phyloP scores from a whole-genome alignment of 2,329 filamentous ascomycete species.

The Leptosphaerulina australis region DNA sequence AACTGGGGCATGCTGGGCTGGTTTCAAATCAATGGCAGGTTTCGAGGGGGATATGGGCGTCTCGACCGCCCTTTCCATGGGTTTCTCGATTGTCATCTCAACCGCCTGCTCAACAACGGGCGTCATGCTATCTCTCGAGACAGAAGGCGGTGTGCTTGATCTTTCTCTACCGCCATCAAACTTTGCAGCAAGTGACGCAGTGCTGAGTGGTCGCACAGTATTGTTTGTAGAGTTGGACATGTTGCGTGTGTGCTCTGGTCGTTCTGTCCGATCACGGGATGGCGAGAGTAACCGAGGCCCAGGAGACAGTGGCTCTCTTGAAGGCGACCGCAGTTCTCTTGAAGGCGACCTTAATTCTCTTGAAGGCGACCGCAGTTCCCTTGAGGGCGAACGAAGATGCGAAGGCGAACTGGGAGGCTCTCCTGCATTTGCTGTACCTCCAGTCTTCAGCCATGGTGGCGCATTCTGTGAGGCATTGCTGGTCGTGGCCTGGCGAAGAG shows the following conservation, averaged over 20 bases:
- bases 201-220: constrained; percentile 35
- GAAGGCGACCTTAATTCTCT: constrained; percentile 34
- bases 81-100: constrained; percentile 23
- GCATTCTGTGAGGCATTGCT: constrained; percentile 45
- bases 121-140: constrained; percentile 5
- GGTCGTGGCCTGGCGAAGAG: constrained; percentile 40
- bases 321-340: constrained; percentile 27
- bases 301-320: constrained; percentile 14
- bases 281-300: constrained; percentile 6
- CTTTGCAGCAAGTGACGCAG: constrained; percentile 44
- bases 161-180: constrained; percentile 47
- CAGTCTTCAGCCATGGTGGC: constrained; percentile 46
- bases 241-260: constrained; percentile 16
- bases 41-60: constrained; percentile 1
- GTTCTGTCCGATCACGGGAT: constrained; percentile 13
- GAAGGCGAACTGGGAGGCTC: constrained; percentile 42
- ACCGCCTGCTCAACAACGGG: constrained; percentile 36
- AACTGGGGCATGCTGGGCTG: constrained; percentile 16
- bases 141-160: constrained; percentile 16
- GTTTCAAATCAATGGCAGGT: background rate
- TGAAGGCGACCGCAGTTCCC: constrained; percentile 35
- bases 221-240: constrained; percentile 24
- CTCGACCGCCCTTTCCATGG: background rate
- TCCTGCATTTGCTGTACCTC: constrained; percentile 34
- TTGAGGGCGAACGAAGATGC: constrained; percentile 27